Evolutionary conservation across 2,329 filamentous ascomycete genomes (phyloP), one percentile per base, ranked within the genome.

Genomic region (Penicillium occitanis): DNA sequence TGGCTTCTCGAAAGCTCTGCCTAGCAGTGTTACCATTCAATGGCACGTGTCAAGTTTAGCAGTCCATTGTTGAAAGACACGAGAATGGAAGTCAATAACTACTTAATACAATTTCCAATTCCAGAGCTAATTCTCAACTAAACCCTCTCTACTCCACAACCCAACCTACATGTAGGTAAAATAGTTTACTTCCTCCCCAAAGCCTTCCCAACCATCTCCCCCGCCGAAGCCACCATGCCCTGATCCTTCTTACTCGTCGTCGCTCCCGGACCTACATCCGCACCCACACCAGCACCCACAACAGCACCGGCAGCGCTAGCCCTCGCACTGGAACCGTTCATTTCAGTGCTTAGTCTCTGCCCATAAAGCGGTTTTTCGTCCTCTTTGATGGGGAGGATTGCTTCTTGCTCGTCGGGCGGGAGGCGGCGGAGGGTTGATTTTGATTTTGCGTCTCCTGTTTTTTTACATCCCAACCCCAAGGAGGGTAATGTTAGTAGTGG

Each of bases 201-300:
- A 22, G 66, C 66, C 66, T 58, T 67, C 28, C 61, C 35, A 55
- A 65, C 66, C 57, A 58, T 67, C 50, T 67, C 66, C n/a, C 58
- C 55, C 13, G 62, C 62, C 61, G 44, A 46, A 50, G 64, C 55
- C 46, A 61, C 30, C 44, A 67, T 13, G 0, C 61, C 44, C 33
- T 58, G 57, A 35, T 57, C 62, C 14, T 58, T 57, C 40, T 35
- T 46, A 33, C 30, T 53, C 13, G 40, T 57, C 33, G 35, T 35
- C 22, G 35, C 61, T n/a, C 40, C 51, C 11, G 53, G 28, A 4
- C 50, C 50, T 1, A 53, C 25, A n/a, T 53, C 50, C 7, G 50
- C 28, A 10, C 50, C 50, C 2, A 51, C 48, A 30, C 17, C 50
- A 33, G 50, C 50, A 53, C 50, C 50, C 14, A 53, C 50, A 14